phyloP scores from a whole-genome alignment of 2,329 filamentous ascomycete species.

The Zymoseptoria brevis region DNA sequence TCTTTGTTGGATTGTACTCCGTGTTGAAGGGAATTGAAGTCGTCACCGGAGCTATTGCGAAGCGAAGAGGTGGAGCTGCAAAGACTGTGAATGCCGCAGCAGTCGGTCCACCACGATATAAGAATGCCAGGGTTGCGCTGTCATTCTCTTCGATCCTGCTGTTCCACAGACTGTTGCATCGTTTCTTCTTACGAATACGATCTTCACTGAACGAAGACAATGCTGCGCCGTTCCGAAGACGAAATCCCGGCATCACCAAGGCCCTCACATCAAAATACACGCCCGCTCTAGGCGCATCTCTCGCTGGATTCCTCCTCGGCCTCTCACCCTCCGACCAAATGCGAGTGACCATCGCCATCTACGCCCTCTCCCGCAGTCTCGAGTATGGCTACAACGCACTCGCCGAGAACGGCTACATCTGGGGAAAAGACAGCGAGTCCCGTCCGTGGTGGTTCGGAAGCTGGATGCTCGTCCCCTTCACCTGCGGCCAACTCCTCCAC shows the following conservation, averaged over 20 bases:
- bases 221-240: constrained; percentile 68
- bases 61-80: constrained; percentile 18
- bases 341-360: constrained; percentile 74
- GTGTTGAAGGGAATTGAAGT: constrained; percentile 42
- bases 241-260: constrained; percentile 68
- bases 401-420: constrained; percentile 59
- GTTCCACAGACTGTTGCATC: constrained; percentile 79
- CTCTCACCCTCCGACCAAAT: constrained; percentile 64
- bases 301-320: constrained; percentile 76
- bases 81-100: constrained; percentile 4
- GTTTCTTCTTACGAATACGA: constrained; percentile 77
- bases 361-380: constrained; percentile 68
- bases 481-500: constrained; percentile 43
- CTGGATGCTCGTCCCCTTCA: constrained; percentile 45
- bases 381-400: constrained; percentile 82
- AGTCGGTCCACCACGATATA: constrained; percentile 22
- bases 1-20: constrained; percentile 36
- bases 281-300: constrained; percentile 79
- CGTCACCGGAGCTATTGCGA: constrained; percentile 31
- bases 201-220: constrained; percentile 67
- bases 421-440: constrained; percentile 38
- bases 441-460: constrained; percentile 58
- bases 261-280: constrained; percentile 76
- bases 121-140: constrained; percentile 68
- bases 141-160: constrained; percentile 80